Conservation (phyloP, 345 rosid species). For the Lepidium aucheri region DNA sequence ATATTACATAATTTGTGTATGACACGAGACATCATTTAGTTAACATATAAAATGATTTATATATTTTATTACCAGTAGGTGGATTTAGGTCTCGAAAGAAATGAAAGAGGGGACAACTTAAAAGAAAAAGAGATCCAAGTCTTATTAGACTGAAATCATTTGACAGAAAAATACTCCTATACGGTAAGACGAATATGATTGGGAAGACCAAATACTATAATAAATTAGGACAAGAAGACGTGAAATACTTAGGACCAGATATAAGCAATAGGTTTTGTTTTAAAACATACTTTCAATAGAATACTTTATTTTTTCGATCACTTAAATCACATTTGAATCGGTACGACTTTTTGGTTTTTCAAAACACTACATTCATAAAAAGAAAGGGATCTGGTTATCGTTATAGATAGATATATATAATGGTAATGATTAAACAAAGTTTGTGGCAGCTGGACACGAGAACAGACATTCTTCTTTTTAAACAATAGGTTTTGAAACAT, state of each 20-base stretch:
- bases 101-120: constrained; percentile 19
- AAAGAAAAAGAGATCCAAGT: constrained; percentile 18
- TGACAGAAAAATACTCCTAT: constrained; percentile 3
- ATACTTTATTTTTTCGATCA: too few species aligned
- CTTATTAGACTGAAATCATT: constrained; percentile 15
- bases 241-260: too few species aligned
- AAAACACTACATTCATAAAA: too few species aligned
- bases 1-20: too few species aligned
- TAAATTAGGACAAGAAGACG: neutral
- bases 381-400: too few species aligned
- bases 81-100: neutral
- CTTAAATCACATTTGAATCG: too few species aligned
- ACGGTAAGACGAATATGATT: neutral
- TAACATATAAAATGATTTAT: neutral
- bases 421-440: neutral
- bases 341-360: too few species aligned
- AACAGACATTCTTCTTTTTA: neutral
- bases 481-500: neutral
- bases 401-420: too few species aligned
- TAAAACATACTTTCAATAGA: too few species aligned
- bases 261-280: too few species aligned
- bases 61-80: neutral
- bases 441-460: neutral
- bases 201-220: neutral
- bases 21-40: too few species aligned